phyloP scores from a whole-genome alignment of 768 basidiomycete species.

The Tremella yokohamensis region DNA sequence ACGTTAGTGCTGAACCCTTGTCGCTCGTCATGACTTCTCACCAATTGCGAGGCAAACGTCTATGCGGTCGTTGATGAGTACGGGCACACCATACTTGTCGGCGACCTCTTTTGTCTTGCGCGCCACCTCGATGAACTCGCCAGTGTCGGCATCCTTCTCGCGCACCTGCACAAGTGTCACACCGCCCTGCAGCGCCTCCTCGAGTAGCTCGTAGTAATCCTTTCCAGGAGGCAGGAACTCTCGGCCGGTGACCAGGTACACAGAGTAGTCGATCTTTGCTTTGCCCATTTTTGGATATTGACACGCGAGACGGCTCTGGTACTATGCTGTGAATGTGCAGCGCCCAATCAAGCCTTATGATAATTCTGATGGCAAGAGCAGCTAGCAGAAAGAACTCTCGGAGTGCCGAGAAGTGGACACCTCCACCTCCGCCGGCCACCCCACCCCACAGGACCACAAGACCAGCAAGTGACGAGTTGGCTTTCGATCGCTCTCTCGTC shows the following conservation, averaged over 20 bases:
- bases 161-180: constrained; percentile 86
- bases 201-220: constrained; percentile 69
- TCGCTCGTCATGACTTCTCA: constrained; percentile 47
- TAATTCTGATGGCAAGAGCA: too few species aligned
- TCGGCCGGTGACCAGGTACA: constrained; percentile 85
- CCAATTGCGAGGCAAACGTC: constrained; percentile 78
- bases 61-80: constrained; percentile 66
- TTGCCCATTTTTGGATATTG: constrained; percentile 35
- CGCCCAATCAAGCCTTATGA: too few species aligned
- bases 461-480: too few species aligned
- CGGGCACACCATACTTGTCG: constrained; percentile 64
- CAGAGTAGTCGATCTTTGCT: constrained; percentile 52
- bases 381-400: too few species aligned
- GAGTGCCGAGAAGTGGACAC: too few species aligned
- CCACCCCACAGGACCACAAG: too few species aligned
- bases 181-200: constrained; percentile 79
- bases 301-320: too few species aligned
- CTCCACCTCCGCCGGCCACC: too few species aligned
- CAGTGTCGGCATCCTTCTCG: constrained; percentile 78
- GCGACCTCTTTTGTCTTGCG: constrained; percentile 62
- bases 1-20: neutral
- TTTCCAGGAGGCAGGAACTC: constrained; percentile 71
- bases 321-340: too few species aligned
- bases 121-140: constrained; percentile 79
- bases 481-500: too few species aligned